Base-by-base conservation (phyloP, 345 rosid species). In the Hibiscus syriacus region DNA sequence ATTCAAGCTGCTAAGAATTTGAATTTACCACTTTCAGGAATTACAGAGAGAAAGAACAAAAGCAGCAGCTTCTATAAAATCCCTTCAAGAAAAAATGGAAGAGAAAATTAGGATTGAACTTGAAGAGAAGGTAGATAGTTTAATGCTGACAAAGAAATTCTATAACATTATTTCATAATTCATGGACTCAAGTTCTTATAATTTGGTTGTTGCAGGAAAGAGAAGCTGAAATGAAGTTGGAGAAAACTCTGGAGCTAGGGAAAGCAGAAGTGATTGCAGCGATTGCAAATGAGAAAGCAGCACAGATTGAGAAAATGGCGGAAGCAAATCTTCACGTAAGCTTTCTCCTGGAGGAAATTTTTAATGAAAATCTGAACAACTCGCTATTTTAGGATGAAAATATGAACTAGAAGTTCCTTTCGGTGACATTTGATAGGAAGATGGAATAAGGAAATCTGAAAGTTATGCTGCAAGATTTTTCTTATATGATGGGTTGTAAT, bases 321-420 rank as follows among this genome's bases (percentile, higher is more conserved):
- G 98, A 95, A 66, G 98, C 92, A 62, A 80, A 95, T 85, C 92
- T 95, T 67, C 77, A 92, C 78, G 99, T 95, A 84, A 81, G 86
- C 72, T 68, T 20, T 53, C 12, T 74, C 38, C n/a, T 38, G 58
- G 8, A 32, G 25, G 66, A 53, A 53, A 22, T 19, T 22, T 67
- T 25, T 6, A 14, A 26, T 25, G 23, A 16, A 43, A 63, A 45
- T 13, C 1, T 4, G 14, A 20, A 39, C 2, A 43, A 26, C 16
- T 43, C 23, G 20, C 52, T 62, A 55, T 45, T 46, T 54, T 5
- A 34, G 54, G 45, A 62, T 39, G 29, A 56, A n/a, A 56, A 48
- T 9, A 6, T 1, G 38, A 63, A 48, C 6, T 43, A 5, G 34
- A 26, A 46, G 20, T 27, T 13, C 10, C 11, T 68, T 55, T 38